phyloP scores from a whole-genome alignment of 2,329 filamentous ascomycete species.

The Exophiala sideris region DNA sequence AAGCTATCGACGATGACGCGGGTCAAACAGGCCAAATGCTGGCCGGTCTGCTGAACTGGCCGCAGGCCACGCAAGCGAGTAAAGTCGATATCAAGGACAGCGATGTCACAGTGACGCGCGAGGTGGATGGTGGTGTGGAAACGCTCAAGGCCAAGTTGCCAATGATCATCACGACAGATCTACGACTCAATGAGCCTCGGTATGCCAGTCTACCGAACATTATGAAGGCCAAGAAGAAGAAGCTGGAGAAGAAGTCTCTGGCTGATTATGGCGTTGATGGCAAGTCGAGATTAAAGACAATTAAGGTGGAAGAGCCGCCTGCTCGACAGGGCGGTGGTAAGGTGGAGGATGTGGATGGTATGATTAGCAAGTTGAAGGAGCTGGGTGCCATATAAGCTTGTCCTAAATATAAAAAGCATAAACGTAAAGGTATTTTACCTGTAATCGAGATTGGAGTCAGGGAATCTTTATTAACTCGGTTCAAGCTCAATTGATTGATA shows the following conservation, averaged over 20 bases:
- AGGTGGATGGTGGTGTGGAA: conserved; percentile 94
- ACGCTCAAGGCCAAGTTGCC: conserved; percentile 82
- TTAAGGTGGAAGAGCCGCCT: conserved; percentile 87
- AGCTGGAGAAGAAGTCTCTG: conserved; percentile 84
- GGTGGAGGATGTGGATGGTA: conserved; percentile 94
- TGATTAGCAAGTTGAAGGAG: conserved; percentile 92
- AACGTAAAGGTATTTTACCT: neutral
- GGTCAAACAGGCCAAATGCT: conserved; percentile 98
- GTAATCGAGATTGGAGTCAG: no score
- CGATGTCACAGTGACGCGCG: conserved; percentile 74
- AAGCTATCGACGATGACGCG: conserved; percentile 96
- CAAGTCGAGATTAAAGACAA: conserved; percentile 73
- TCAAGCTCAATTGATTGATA: neutral
- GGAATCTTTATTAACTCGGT: neutral
- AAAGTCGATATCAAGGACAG: conserved; percentile 71
- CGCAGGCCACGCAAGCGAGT: conserved; percentile 90
- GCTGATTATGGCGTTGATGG: conserved; percentile 76
- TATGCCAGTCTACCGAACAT: conserved; percentile 97
- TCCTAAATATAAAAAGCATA: neutral
- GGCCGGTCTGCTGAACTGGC: conserved; percentile 84
- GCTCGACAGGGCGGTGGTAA: conserved; percentile 89
- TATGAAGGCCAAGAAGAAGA: conserved; percentile 99
- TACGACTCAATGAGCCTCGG: conserved; percentile 89
- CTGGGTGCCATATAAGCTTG: conserved; percentile 72
- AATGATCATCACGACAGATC: conserved; percentile 90